Percentiles rank a stretch among this genome's conserved stretches.
phyloP scores from a whole-genome alignment of 73 alveolate genomes.

The Stentor roeselii region DNA sequence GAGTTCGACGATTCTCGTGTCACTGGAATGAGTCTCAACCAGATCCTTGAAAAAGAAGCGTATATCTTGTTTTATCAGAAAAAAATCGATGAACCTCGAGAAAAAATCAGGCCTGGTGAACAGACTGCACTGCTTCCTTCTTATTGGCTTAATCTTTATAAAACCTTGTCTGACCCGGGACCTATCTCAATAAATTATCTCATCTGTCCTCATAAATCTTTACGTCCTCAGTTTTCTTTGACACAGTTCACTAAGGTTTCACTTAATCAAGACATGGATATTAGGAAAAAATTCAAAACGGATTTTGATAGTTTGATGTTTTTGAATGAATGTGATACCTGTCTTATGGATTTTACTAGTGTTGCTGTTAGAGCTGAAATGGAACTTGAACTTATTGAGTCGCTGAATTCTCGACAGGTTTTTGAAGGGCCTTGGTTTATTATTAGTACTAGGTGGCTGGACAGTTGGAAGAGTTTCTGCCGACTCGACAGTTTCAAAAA shows the following conservation, averaged over 20 bases:
- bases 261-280: background rate
- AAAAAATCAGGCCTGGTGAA: background rate
- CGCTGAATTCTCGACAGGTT: background rate
- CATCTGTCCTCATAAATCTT: background rate
- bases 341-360: background rate
- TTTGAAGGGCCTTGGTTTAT: constrained; percentile 29
- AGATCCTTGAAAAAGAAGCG: constrained; percentile 63
- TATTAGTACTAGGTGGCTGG: background rate
- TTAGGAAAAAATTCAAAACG: background rate
- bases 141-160: background rate
- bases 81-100: constrained; percentile 39
- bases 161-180: constrained; percentile 17
- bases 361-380: background rate
- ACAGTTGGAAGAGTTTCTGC: constrained; percentile 16
- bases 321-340: background rate
- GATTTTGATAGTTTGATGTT: background rate
- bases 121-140: background rate
- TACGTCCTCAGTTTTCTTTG: background rate
- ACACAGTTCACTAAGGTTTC: background rate
- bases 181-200: background rate
- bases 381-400: background rate
- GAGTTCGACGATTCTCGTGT: constrained; percentile 88
- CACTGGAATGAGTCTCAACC: constrained; percentile 23
- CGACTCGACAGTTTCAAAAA: background rate
- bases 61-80: constrained; percentile 81